These are phyloP conservation scores for Penicillium argentinense DNA, from an alignment of 495 filamentous ascomycete genomes.

Conservation along the genomic window DNA sequence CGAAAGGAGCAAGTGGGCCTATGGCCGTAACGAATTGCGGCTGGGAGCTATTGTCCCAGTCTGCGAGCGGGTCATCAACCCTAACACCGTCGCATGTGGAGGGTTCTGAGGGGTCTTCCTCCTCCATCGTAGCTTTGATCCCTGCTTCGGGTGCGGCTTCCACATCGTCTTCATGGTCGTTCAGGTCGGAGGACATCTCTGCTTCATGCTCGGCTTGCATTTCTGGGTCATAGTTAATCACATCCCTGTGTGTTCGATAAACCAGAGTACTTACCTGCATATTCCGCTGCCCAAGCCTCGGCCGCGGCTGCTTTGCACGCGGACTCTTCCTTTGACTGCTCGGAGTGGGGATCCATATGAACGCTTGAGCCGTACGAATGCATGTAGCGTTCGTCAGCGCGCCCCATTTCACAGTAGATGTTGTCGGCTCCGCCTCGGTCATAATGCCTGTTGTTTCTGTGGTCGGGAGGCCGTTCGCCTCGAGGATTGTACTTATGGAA, in stretches of 20 bases:
- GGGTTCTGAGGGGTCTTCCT: not conserved
- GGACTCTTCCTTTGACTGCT: constrained; percentile 23
- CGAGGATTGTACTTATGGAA: not conserved
- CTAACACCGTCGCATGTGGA: too few relatives aligned
- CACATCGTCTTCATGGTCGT: constrained; percentile 16
- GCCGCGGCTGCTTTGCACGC: constrained; percentile 14
- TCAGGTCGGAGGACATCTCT: too few relatives aligned
- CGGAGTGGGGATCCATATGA: constrained; percentile 31
- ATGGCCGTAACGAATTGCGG: not conserved
- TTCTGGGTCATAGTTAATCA: not conserved
- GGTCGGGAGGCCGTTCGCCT: too few relatives aligned
- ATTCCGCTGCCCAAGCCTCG: constrained; percentile 13
- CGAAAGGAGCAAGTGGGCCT: constrained; percentile 16
- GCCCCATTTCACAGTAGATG: not conserved
- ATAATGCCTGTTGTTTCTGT: too few relatives aligned
- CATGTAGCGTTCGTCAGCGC: constrained; percentile 21
- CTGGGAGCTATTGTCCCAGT: not conserved
- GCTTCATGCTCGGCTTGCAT: constrained; percentile 8
- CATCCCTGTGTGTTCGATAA: constrained; percentile 12
- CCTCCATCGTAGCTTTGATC: not conserved
- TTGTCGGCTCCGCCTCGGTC: too few relatives aligned
- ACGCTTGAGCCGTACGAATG: constrained; percentile 33
- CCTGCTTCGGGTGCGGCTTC: not conserved
- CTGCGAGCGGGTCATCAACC: too few relatives aligned
- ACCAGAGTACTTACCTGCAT: constrained; percentile 9